Conservation (phyloP, 805 yeast genomes). For the Sugiyamaella chiloensis region DNA sequence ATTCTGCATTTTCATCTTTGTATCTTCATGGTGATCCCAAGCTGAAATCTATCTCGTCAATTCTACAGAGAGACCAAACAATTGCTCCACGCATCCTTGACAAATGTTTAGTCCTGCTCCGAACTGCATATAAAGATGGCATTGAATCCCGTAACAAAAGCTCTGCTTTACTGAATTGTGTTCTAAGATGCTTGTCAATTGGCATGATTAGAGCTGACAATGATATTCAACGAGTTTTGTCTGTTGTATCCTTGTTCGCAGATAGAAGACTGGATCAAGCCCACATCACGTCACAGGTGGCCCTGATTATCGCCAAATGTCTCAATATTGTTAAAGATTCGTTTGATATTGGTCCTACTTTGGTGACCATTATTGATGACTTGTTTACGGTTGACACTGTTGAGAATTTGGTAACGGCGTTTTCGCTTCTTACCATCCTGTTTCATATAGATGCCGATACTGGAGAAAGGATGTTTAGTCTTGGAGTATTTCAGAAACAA, state of each 20-base stretch:
- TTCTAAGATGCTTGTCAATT: neutral
- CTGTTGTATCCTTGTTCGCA: neutral
- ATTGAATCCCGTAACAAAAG: neutral
- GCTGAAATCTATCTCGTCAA: neutral
- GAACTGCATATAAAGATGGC: neutral
- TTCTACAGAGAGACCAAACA: neutral
- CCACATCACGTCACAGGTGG: conserved; percentile 8
- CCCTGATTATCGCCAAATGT: neutral
- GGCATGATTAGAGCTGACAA: neutral
- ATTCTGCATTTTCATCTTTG: neutral
- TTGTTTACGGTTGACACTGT: neutral
- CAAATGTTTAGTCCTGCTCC: neutral
- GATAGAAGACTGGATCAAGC: conserved; percentile 5
- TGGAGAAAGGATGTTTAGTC: conserved; percentile 27
- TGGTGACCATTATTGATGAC: conserved; percentile 1
- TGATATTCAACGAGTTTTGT: neutral
- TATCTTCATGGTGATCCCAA: neutral
- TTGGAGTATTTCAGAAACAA: conserved; percentile 20
- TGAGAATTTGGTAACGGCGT: conserved; percentile 20
- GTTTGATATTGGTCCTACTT: neutral
- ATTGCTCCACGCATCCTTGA: neutral
- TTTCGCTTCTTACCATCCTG: conserved; percentile 27
- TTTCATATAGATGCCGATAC: conserved; percentile 29
- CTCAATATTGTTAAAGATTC: neutral
- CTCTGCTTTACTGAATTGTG: neutral